These are phyloP conservation scores for Sarocladiaceae sp. DNA, from an alignment of 2,329 filamentous ascomycete genomes.

Conservation along the genomic window DNA sequence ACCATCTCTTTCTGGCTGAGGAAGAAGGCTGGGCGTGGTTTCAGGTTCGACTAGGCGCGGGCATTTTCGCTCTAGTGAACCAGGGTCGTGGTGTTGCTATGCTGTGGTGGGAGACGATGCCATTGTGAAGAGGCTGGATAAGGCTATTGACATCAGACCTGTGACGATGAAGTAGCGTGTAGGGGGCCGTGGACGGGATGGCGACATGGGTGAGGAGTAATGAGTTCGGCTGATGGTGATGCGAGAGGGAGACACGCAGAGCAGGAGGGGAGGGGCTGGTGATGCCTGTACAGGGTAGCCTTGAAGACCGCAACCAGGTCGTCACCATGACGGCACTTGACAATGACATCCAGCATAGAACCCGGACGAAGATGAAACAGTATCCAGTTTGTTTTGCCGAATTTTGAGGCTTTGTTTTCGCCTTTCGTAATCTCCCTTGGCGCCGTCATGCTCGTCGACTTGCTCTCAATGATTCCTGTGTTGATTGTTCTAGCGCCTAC, in stretches of 20 bases:
- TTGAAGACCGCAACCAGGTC: background rate
- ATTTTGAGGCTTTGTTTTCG: background rate
- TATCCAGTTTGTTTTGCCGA: too few relatives aligned
- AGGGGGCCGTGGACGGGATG: background rate
- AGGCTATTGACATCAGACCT: too few relatives aligned
- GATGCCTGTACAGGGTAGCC: background rate
- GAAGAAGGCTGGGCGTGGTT: background rate
- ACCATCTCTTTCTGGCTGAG: background rate
- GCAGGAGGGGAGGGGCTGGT: background rate
- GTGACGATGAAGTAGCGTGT: too few relatives aligned
- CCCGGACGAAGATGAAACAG: background rate
- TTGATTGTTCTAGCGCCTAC: background rate
- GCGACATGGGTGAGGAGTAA: background rate
- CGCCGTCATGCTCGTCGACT: background rate
- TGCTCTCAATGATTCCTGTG: background rate
- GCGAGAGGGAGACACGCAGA: background rate
- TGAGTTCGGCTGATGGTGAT: background rate
- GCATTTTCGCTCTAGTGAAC: constrained; percentile 4
- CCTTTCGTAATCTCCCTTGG: background rate
- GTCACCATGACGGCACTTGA: background rate
- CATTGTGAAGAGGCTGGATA: too few relatives aligned
- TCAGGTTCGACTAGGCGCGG: constrained; percentile 6
- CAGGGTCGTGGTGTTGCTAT: too few relatives aligned
- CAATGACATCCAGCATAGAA: background rate
- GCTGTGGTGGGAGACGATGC: too few relatives aligned